These are phyloP conservation scores for Ganoderma meredithae DNA, from an alignment of 1,284 basidiomycete species.

Conservation along the genomic window DNA sequence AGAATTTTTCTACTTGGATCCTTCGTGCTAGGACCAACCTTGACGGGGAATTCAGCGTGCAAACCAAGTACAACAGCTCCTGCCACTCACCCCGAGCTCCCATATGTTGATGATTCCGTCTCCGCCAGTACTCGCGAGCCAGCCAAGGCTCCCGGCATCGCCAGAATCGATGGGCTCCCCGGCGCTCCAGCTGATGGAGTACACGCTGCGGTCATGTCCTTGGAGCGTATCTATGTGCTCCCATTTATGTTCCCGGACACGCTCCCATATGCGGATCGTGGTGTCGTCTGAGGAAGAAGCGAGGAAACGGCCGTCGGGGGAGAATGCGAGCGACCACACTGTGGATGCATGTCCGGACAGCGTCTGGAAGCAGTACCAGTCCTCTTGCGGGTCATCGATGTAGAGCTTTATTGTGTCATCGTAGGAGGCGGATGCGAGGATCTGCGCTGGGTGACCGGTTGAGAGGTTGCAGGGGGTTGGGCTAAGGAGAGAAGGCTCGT, in stretches of 20 bases:
- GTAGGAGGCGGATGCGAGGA: constrained; percentile 96
- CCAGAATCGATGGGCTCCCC: constrained; percentile 34
- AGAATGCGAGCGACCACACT: constrained; percentile 91
- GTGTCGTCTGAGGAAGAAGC: constrained; percentile 86
- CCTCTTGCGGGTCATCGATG: constrained; percentile 92
- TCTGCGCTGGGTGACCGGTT: constrained; percentile 55
- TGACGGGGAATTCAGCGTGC: neutral
- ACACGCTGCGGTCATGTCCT: constrained; percentile 79
- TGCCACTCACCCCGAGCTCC: constrained; percentile 65
- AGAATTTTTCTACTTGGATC: constrained; percentile 39
- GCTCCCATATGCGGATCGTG: constrained; percentile 76
- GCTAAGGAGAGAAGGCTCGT: constrained; percentile 13
- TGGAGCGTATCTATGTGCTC: constrained; percentile 61
- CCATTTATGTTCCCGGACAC: constrained; percentile 63
- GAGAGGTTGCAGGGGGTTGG: constrained; percentile 17
- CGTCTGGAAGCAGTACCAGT: constrained; percentile 92
- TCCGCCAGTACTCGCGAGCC: constrained; percentile 77
- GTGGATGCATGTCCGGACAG: constrained; percentile 86
- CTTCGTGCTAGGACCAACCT: constrained; percentile 34
- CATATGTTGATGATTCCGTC: constrained; percentile 83
- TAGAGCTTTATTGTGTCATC: constrained; percentile 97
- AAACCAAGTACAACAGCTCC: neutral
- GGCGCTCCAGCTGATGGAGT: constrained; percentile 79
- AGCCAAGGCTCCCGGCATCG: constrained; percentile 60
- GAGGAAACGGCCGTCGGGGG: constrained; percentile 83